These are phyloP conservation scores for Saccharomyces pastorianus DNA, from an alignment of 1,139 yeast species.

Conservation along the genomic window DNA sequence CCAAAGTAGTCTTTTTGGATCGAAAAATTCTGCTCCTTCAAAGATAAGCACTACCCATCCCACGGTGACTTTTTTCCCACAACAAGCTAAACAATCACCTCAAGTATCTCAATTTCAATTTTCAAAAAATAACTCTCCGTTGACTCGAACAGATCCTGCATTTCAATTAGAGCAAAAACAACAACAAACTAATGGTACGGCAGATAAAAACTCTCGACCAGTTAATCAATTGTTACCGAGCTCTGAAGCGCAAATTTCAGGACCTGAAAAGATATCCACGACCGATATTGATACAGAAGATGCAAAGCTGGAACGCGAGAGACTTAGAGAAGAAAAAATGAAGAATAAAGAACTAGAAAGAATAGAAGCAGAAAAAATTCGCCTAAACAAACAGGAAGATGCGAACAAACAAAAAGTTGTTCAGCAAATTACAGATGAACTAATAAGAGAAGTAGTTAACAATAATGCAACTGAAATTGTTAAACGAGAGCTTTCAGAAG, in stretches of 20 bases:
- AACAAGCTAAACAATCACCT: neutral
- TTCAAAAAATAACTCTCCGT: neutral
- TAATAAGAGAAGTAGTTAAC: conserved; percentile 33
- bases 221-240: neutral
- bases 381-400: conserved; percentile 10
- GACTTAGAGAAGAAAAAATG: neutral
- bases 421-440: conserved; percentile 26
- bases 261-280: neutral
- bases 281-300: neutral
- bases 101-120: neutral
- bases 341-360: neutral
- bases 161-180: neutral
- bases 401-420: conserved; percentile 24
- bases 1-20: neutral
- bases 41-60: neutral
- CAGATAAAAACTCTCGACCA: neutral
- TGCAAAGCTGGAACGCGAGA: neutral
- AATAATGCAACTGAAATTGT: conserved; percentile 6
- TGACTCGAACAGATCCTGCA: too few species aligned
- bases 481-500: neutral
- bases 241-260: neutral
- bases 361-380: neutral
- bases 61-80: neutral
- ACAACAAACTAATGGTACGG: neutral
- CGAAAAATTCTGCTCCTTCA: neutral